Conservation (phyloP, 2,329 filamentous ascomycete species). For the Calonectria naviculata region DNA sequence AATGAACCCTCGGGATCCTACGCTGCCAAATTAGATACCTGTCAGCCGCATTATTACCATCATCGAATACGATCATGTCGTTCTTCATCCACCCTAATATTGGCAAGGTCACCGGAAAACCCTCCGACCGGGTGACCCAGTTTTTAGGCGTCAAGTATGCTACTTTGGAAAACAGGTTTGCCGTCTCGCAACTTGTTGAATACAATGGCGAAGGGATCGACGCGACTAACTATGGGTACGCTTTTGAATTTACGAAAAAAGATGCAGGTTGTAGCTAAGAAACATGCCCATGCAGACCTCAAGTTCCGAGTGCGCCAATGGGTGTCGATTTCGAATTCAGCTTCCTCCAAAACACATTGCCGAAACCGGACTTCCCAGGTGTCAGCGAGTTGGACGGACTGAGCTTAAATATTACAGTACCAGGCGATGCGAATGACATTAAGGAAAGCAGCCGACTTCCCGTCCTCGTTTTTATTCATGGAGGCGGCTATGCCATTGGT, state of each 20-base stretch:
- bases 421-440: not conserved
- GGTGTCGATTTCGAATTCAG: not conserved
- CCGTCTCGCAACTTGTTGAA: not conserved
- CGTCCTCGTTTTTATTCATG: not conserved
- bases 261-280: not conserved
- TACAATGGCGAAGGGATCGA: not conserved
- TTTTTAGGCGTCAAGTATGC: not conserved
- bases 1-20: not conserved
- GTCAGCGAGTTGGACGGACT: not conserved
- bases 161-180: not conserved
- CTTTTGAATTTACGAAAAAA: not conserved
- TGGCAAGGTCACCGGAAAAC: not conserved
- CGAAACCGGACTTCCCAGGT: not conserved
- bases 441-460: not conserved
- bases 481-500: not conserved
- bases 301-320: not conserved
- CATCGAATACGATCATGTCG: not conserved
- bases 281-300: not conserved
- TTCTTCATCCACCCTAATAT: not conserved
- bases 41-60: not conserved
- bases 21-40: not conserved
- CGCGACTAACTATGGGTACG: not conserved
- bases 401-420: not conserved
- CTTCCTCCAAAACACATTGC: not conserved
- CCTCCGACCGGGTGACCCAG: not conserved